Base-by-base conservation (phyloP, 305 asterid species). In the Striga hermonthica region DNA sequence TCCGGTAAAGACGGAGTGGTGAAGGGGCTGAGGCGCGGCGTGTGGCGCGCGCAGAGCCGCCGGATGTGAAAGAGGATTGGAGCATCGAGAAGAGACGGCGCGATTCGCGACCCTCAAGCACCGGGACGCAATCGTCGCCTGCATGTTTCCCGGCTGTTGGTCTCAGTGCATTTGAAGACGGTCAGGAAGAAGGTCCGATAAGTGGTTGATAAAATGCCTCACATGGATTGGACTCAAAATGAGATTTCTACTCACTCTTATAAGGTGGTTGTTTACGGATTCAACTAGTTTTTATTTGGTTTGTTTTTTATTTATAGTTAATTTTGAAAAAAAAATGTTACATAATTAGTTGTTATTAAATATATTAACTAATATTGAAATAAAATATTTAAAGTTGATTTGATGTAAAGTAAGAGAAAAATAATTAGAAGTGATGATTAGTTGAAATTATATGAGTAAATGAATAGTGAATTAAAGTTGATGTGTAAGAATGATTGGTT, bases 101-200 rank as follows among this genome's bases (percentile, higher is more conserved):
- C 35, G 76, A 49, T 56, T 75, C 78, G 77, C 66, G 37, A 82
- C 70, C 74, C 79, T 72, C 76, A 74, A 73, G 71, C 84, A 79
- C 70, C 84, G 72, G 63, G 82, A 79, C 14, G 82, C 78, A 41
- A 79, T 57, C 39, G 70, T 49, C 9, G 74, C 75, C 76, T 78
- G 83, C 86, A 81, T 81, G 10, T 53, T 78, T 60, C 47, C 37
- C 31, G 54, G 49, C 65, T 36, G 13, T 41, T 43, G 31, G 68
- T 72, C 37, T 72, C 67, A 68, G 55, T 47, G 72, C 83, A 76
- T 78, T 71, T 60, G 69, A 34, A 57, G 67, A 10, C 14, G 52
- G 60, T 5, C 38, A 7, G 58, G 28, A 61, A 52, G 64, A 57
- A 9, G 60, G 4, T 44, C 35, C 66, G 60, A 57, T 64, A 67